Evolutionary conservation across 306 rosid species (phyloP).

Genomic region (Echinosophora koreensis): DNA sequence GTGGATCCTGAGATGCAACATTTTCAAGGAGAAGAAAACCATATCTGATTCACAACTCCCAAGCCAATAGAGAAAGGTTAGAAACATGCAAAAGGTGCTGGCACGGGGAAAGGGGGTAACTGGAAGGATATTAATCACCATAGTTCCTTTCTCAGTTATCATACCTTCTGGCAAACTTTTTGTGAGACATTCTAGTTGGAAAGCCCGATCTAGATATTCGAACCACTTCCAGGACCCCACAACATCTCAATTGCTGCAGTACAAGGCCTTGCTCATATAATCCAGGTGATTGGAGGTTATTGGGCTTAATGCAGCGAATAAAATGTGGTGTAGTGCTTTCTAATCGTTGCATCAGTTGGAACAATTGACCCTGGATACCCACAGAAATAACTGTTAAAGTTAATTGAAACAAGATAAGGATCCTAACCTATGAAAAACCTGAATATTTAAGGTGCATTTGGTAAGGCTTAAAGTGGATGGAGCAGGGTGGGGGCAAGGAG

Average conservation of each 20-base stretch:
- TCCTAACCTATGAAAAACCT: neutral
- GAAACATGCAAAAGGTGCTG: conserved; percentile 1
- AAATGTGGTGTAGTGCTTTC: conserved; percentile 98
- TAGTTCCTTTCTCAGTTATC: conserved; percentile 19
- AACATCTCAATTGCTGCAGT: conserved; percentile 94
- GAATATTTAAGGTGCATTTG: neutral
- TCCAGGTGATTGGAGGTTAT: conserved; percentile 94
- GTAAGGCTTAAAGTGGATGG: neutral
- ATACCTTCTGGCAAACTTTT: conserved; percentile 95
- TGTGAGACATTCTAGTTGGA: conserved; percentile 98
- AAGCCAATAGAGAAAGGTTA: conserved; percentile 46
- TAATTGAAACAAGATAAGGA: conserved; percentile 38
- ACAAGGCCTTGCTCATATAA: conserved; percentile 95
- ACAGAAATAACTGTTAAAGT: conserved; percentile 38
- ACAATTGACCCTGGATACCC: conserved; percentile 82
- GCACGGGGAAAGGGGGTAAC: neutral
- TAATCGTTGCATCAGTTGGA: conserved; percentile 92
- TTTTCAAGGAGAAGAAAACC: conserved; percentile 94
- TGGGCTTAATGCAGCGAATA: conserved; percentile 99
- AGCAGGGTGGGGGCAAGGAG: neutral
- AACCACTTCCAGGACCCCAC: conserved; percentile 98
- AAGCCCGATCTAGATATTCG: conserved; percentile 97
- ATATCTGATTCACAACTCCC: conserved; percentile 68
- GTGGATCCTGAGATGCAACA: conserved; percentile 91
- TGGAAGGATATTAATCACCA: conserved; percentile 27